phyloP scores from a whole-genome alignment of 2,329 filamentous ascomycete species.

The Neoarthrinium moseri region DNA sequence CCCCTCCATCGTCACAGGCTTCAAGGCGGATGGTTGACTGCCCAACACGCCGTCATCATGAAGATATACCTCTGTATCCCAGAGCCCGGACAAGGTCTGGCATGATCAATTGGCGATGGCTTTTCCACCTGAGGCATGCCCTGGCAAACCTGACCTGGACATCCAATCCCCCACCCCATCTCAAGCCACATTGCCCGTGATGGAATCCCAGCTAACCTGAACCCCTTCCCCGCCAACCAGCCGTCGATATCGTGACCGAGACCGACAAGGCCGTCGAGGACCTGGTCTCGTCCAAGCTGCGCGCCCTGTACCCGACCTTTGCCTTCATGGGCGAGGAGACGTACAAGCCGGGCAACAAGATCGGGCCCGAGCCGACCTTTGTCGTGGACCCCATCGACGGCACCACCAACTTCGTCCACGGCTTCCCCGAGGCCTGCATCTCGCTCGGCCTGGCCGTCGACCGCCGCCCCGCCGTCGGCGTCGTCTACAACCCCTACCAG shows the following conservation, averaged over 20 bases:
- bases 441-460: constrained; percentile 70
- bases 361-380: constrained; percentile 71
- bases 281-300: constrained; percentile 56
- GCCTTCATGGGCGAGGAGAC: constrained; percentile 77
- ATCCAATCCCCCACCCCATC: no score
- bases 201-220: background rate
- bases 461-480: constrained; percentile 63
- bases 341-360: constrained; percentile 62
- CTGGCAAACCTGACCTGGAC: no score
- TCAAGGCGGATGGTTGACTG: no score
- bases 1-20: constrained; percentile 15
- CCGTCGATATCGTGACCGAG: constrained; percentile 68
- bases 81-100: no score
- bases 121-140: no score
- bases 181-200: background rate
- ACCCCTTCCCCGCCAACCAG: constrained; percentile 36
- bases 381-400: constrained; percentile 82
- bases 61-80: no score
- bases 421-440: constrained; percentile 72
- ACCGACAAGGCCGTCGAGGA: constrained; percentile 65
- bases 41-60: no score
- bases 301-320: constrained; percentile 51
- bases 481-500: constrained; percentile 79
- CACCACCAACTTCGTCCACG: constrained; percentile 79
- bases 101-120: no score